Conservation (phyloP, 306 rosid genomes). For the Calophaca sinica region DNA sequence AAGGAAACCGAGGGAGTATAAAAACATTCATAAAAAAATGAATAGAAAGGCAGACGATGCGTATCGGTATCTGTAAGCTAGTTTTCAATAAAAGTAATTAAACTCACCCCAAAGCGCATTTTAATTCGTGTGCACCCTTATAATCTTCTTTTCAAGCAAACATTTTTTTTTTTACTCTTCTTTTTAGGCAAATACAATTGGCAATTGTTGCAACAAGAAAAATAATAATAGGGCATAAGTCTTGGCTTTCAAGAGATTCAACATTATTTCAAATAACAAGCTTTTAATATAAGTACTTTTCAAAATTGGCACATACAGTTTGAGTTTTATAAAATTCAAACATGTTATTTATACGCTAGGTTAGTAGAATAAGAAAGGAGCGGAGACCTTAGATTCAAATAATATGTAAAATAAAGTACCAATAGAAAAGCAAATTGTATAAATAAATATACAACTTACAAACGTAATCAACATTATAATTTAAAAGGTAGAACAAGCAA, state of each 20-base stretch:
- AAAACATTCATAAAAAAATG: too few species aligned
- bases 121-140: too few species aligned
- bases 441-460: neutral
- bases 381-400: neutral
- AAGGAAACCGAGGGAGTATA: too few species aligned
- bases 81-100: too few species aligned
- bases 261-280: neutral
- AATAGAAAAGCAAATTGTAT: neutral
- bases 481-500: neutral
- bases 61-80: too few species aligned
- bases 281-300: neutral
- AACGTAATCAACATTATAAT: neutral
- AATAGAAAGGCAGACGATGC: too few species aligned
- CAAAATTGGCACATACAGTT: neutral
- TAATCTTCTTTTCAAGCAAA: too few species aligned
- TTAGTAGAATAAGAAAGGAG: neutral
- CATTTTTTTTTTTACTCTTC: too few species aligned
- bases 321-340: conserved; percentile 20
- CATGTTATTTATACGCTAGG: neutral
- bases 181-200: too few species aligned
- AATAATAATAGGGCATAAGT: too few species aligned
- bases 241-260: neutral
- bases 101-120: too few species aligned
- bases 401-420: neutral
- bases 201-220: too few species aligned